A percentile compares a stretch with the other conserved stretches of the same genome.
These are phyloP conservation scores for Ophiostoma montium DNA, from an alignment of 2,329 filamentous ascomycete species.

Conservation along the genomic window DNA sequence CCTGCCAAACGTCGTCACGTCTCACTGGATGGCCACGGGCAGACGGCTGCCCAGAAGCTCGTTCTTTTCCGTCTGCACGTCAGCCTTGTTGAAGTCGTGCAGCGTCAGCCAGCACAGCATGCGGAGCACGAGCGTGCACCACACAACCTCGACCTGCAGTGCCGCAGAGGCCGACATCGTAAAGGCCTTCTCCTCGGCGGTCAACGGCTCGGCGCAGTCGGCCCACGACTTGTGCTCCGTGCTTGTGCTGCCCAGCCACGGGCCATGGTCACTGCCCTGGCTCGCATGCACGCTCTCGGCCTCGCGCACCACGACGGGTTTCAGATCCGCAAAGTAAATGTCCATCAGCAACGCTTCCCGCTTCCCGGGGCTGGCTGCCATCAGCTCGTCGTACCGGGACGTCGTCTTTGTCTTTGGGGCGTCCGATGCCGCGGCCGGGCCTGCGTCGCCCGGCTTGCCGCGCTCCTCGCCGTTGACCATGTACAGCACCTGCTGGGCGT, in stretches of 20 bases:
- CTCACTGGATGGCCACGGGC: slow-evolving; percentile 34
- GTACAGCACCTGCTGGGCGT: slow-evolving; percentile 33
- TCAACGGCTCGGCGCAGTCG: neutral
- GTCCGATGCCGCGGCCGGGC: neutral
- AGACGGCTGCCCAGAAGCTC: slow-evolving; percentile 39
- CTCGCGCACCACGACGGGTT: neutral
- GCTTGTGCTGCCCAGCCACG: neutral
- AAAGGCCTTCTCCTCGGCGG: neutral
- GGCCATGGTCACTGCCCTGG: no score
- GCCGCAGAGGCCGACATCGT: neutral
- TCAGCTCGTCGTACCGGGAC: neutral
- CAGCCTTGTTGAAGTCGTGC: slow-evolving; percentile 41
- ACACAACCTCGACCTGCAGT: slow-evolving; percentile 25
- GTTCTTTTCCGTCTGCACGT: slow-evolving; percentile 37
- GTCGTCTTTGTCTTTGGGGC: neutral
- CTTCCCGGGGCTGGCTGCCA: neutral
- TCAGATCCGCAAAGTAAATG: neutral
- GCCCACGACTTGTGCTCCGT: neutral
- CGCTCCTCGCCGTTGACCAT: slow-evolving; percentile 27
- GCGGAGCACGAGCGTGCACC: slow-evolving; percentile 39
- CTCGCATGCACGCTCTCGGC: neutral
- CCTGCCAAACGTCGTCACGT: neutral
- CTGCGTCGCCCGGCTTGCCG: neutral
- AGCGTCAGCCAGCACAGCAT: slow-evolving; percentile 46
- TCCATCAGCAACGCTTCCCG: neutral